Conservation (phyloP, 2,329 filamentous ascomycete species). For the Tolypocladium tropicale region DNA sequence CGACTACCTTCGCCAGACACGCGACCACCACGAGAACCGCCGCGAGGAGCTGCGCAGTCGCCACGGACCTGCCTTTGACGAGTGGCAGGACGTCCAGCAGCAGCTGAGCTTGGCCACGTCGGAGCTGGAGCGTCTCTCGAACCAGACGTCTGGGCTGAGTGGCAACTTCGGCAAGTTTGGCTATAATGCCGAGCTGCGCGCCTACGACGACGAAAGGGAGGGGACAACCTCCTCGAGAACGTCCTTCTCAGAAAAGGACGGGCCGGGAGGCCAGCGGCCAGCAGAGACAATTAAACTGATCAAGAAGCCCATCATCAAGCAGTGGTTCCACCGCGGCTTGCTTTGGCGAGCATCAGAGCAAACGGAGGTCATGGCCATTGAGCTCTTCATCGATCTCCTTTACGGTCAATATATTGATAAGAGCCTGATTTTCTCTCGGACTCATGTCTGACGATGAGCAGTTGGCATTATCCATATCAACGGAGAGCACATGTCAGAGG, state of each 20-base stretch:
- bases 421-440: background rate
- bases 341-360: constrained; percentile 49
- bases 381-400: constrained; percentile 54
- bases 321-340: constrained; percentile 57
- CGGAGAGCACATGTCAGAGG: constrained; percentile 48
- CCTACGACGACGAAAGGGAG: constrained; percentile 23
- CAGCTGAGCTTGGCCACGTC: constrained; percentile 41
- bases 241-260: constrained; percentile 6
- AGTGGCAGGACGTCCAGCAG: constrained; percentile 44
- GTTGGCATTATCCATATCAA: constrained; percentile 55
- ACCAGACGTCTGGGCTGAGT: constrained; percentile 44
- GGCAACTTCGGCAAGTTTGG: constrained; percentile 55
- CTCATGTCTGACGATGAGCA: constrained; percentile 2
- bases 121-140: constrained; percentile 43
- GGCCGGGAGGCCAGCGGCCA: constrained; percentile 14
- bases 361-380: constrained; percentile 53
- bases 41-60: constrained; percentile 34
- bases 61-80: constrained; percentile 40
- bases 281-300: constrained; percentile 43
- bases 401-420: constrained; percentile 28
- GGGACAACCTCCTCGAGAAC: constrained; percentile 7
- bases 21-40: constrained; percentile 40
- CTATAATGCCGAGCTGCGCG: constrained; percentile 47
- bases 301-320: constrained; percentile 48
- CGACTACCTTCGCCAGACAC: constrained; percentile 36